Base-by-base conservation (phyloP, 2,329 filamentous ascomycete genomes). In the Ascochyta lentis region DNA sequence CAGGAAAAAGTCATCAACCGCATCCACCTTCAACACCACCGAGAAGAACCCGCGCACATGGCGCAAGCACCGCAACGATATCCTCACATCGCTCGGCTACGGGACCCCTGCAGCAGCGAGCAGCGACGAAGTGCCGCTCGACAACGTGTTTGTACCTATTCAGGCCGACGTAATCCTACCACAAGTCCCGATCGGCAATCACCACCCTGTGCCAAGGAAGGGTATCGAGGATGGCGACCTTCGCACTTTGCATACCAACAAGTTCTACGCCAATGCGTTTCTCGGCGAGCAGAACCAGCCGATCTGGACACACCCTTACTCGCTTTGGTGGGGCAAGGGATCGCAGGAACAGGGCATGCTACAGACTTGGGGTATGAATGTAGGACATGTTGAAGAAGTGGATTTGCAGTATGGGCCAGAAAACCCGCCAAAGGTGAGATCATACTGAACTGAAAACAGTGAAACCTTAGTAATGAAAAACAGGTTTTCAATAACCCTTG, bases 401-500 rank as follows among this genome's bases (percentile, higher is more conserved):
- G 86, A 95, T 72, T 77, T 89, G 50, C 86, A 87, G 0, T 90
- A 84, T 68, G 92, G 91, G 3, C 8, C 79, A 73, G 51, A 66
- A 8, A 59, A 69, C 38, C 66, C 83, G 23, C 51, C 67, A 3
- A 64, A 59, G 22, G 69, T 71, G 46, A 38, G 37, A 26, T 38
- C 6, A 4, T 15, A 5, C 8, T n/a, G 27, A 3, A 40, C 24
- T 8, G 10, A 12, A 34, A 22, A 31, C 0, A n/a, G 3, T 8
- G 13, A 15, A 42, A 0, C 4, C 12, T 33, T 15, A 22, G 44
- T 49, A 22, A 49, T 19, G 4, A 7, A 1, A 2, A 2, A 0
- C 6, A 75, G 44, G 96, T 88, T 70, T 97, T 90, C 65, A 83
- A 89, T 70, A 95, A 91, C 66, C 92, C 94, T 39, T 90, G 90